Evolutionary conservation across 2,329 filamentous ascomycete genomes (phyloP), one percentile per base, ranked within the genome.

Genomic region (Chaetomium strumarium): DNA sequence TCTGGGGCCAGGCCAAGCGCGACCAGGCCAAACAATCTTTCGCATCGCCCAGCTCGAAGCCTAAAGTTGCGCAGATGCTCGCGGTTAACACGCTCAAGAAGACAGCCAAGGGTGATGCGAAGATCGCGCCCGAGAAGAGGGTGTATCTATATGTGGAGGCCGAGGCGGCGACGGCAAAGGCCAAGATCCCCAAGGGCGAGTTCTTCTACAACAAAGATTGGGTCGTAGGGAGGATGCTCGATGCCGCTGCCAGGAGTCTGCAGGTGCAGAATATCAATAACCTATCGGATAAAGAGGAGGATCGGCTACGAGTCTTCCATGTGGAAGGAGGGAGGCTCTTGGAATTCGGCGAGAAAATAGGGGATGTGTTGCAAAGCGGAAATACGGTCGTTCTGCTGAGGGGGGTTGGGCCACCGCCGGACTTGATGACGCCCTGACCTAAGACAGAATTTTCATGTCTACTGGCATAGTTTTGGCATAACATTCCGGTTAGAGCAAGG

Each of bases 61-160:
- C 76, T 1, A 78, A 84, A 0, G 79, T 86, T 0, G 81, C 84
- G 45, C 79, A 85, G 2, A 61, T 88, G 16, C 74, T 84, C 2
- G 88, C 86, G 6, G 75, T 92, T 7, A 90, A 90, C 58, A 81
- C 79, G 10, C 74, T 99, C 39, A 96, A 96, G 73, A 86, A 86
- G 66, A 83, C 80, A 0, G 92, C 93, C 2, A 96, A 96, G 72
- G 95, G 95, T 1, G 92, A 97, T 59, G 83, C 83, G 10, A 92
- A 90, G 63, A 70, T 96, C 0, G 76, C 90, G 0, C 68, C 75
- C 0, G 90, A 96, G 58, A 95, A 95, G 73, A 76, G 93, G n/a
- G 72, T 99, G 1, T 97, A 97, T 66, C 66, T 99, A 1, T 85
- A 88, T 65, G 88, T 96, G 16, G 92, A 97, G 67, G 93, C 92